These are phyloP conservation scores for Dipodascus albidus DNA, from an alignment of 805 yeast genomes.

Conservation along the genomic window DNA sequence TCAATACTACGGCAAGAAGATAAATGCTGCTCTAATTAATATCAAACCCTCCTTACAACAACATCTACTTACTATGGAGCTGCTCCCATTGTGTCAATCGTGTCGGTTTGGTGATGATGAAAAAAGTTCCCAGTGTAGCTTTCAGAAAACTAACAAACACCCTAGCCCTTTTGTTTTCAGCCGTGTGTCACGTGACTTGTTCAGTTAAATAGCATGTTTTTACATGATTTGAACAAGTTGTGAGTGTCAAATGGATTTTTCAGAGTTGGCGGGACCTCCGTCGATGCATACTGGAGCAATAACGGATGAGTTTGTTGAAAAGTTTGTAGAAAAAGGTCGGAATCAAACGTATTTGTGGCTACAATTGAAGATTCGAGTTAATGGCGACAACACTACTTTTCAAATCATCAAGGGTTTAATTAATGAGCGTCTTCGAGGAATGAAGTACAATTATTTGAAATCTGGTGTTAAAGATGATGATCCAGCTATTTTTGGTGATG, in stretches of 20 bases:
- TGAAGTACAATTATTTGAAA: too few relatives aligned
- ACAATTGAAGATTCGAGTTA: not conserved
- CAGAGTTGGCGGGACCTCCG: not conserved
- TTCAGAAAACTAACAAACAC: too few relatives aligned
- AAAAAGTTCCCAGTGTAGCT: too few relatives aligned
- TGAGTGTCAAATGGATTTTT: not conserved
- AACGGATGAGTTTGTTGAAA: not conserved
- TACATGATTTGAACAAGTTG: not conserved
- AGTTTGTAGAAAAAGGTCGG: not conserved
- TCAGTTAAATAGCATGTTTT: not conserved
- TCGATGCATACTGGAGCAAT: not conserved
- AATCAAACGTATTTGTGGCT: not conserved
- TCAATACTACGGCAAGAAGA: slow-evolving; percentile 56
- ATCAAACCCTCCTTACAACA: not conserved
- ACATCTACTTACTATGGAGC: not conserved
- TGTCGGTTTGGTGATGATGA: not conserved
- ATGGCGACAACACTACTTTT: not conserved
- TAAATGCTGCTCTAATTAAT: slow-evolving; percentile 19
- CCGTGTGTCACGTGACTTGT: not conserved
- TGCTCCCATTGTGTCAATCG: not conserved
- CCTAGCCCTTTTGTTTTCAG: too few relatives aligned
- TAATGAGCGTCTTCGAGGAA: too few relatives aligned
- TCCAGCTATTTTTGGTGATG: slow-evolving; percentile 2
- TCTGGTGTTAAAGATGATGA: not conserved
- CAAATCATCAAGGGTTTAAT: not conserved